phyloP scores from a whole-genome alignment of 768 basidiomycete genomes.

The Collybia mongolica region DNA sequence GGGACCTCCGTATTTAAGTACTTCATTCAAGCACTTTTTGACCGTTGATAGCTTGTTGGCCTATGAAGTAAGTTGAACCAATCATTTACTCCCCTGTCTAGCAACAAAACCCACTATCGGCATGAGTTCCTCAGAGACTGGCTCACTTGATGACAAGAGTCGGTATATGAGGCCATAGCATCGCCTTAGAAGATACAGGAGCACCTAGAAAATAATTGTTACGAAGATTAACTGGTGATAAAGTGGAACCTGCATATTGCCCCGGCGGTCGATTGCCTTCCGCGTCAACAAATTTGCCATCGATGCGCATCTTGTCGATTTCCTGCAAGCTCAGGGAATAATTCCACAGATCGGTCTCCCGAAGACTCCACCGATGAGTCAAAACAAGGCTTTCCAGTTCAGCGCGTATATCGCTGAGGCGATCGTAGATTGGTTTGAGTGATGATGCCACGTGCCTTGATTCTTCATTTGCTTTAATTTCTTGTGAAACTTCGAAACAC shows the following conservation, averaged over 20 bases:
- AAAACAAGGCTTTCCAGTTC: conserved; percentile 91
- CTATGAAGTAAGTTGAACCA: conserved; percentile 33
- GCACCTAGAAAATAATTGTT: conserved; percentile 50
- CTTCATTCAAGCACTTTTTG: conserved; percentile 96
- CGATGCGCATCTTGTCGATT: conserved; percentile 95
- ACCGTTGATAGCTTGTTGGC: conserved; percentile 96
- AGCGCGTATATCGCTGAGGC: conserved; percentile 78
- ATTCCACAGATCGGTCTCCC: conserved; percentile 93
- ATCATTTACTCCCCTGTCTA: neutral
- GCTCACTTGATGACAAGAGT: conserved; percentile 91
- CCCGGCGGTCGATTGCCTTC: conserved; percentile 91
- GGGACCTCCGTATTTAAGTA: conserved; percentile 91
- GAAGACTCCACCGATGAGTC: conserved; percentile 95
- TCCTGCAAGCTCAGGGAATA: conserved; percentile 92
- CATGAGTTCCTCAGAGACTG: conserved; percentile 97
- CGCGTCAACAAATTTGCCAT: conserved; percentile 94
- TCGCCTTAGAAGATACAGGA: conserved; percentile 88
- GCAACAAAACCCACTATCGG: conserved; percentile 60
- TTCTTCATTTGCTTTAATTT: conserved; percentile 92
- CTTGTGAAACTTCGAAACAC: conserved; percentile 93
- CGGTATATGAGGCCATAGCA: conserved; percentile 97
- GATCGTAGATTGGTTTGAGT: conserved; percentile 91
- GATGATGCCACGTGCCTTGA: conserved; percentile 83
- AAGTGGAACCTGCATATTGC: conserved; percentile 73
- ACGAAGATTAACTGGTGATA: neutral